Evolutionary conservation across 371 early-diverging fungal species (phyloP), one percentile per base, ranked within the genome.

Genomic region (Lichtheimia corymbifera): DNA sequence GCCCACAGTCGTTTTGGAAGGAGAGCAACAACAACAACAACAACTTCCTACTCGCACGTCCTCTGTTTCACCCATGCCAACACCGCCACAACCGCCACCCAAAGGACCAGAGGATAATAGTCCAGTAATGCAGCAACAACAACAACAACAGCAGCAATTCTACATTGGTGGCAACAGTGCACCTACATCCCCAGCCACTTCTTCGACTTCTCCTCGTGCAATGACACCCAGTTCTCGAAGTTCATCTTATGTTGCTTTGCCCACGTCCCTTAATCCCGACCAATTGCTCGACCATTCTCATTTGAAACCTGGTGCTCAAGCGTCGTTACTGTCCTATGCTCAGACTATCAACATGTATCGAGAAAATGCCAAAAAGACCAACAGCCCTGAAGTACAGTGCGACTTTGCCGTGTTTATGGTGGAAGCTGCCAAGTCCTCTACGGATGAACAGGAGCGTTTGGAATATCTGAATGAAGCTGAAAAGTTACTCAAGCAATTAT

Each of bases 281-380:
- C 83, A 82, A n/a, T 56, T 86, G n/a, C 74, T 87, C 12, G 84
- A 84, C 58, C 86, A 88, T 51, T 81, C 82, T 18, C 88, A 88
- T 72, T 70, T 88, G 47, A 84, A 81, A 64, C 86, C 87, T 11
- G 88, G 88, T 44, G 76, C 75, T 61, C 82, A 84, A 53, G 88
- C 88, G 12, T 84, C 88, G 1, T 63, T 88, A 17, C 65, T 89
- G 45, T 83, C 91, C 3, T 83, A 88, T 61, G 76, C 84, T 5
- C 88, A 90, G 58, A 85, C 89, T 4, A 74, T 93, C 49, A 89
- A 91, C 66, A 77, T 86, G 78, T 91, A 91, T 63, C 75, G 92
- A 50, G 88, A 90, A 53, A 91, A 91, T 62, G 92, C 91, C n/a
- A 91, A 91, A 72, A 87, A 88, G 71, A 89, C 90, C 41, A 88